These are phyloP conservation scores for Fusarium subtropicale DNA, from an alignment of 2,329 filamentous ascomycete species.

Conservation along the genomic window DNA sequence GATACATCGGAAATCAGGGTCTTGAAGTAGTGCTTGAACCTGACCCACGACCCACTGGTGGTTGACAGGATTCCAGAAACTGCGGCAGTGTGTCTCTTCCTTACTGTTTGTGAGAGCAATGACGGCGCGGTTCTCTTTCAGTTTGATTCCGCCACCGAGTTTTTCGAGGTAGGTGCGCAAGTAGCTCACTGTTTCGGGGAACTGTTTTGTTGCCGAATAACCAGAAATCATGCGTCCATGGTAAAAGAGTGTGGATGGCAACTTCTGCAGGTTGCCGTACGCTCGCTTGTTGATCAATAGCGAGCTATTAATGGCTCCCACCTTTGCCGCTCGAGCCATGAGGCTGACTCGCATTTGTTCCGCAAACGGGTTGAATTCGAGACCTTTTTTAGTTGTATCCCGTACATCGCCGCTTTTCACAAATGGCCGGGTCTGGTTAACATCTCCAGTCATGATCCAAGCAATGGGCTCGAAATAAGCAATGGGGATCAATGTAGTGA, in stretches of 20 bases:
- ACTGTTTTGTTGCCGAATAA: constrained; percentile 36
- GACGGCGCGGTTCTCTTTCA: constrained; percentile 54
- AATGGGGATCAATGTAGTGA: constrained; percentile 59
- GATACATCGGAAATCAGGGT: constrained; percentile 50
- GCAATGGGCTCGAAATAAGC: constrained; percentile 56
- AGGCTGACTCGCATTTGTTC: constrained; percentile 52
- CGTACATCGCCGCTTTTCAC: constrained; percentile 48
- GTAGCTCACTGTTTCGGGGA: constrained; percentile 46
- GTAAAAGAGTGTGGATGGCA: constrained; percentile 59
- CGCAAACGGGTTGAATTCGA: constrained; percentile 49
- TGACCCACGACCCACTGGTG: constrained; percentile 53
- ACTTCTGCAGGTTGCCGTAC: constrained; percentile 53
- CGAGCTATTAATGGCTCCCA: constrained; percentile 49
- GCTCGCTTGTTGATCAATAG: constrained; percentile 55
- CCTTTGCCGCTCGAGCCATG: constrained; percentile 54
- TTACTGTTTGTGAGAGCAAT: constrained; percentile 47
- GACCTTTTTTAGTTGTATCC: constrained; percentile 26
- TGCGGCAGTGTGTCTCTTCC: constrained; percentile 49
- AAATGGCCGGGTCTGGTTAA: constrained; percentile 59
- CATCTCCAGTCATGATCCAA: constrained; percentile 61
- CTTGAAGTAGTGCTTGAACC: constrained; percentile 48
- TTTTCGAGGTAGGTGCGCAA: constrained; percentile 49
- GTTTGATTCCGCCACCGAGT: constrained; percentile 30
- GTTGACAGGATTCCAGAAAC: constrained; percentile 57
- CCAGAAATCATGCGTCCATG: constrained; percentile 53